Evolutionary conservation across 1,284 basidiomycete species (phyloP).

Genomic region (Fistulinella cinereoalba): DNA sequence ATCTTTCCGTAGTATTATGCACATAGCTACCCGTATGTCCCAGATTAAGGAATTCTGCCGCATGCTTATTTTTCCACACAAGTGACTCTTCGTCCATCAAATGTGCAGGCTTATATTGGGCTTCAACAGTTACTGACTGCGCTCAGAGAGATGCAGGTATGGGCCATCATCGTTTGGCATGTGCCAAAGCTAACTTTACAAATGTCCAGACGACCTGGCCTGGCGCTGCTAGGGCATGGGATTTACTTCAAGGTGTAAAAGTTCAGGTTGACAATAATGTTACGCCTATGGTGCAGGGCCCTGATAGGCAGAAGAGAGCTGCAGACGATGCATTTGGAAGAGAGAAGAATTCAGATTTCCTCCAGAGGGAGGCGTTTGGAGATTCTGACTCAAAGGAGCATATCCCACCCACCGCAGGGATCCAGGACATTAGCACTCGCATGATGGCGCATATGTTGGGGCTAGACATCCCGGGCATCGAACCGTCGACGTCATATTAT

Average conservation of each 20-base stretch:
- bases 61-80: slow-evolving; percentile 9
- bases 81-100: slow-evolving; percentile 70
- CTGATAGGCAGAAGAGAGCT: slow-evolving; percentile 55
- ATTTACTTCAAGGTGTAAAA: slow-evolving; percentile 68
- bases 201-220: slow-evolving; percentile 59
- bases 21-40: slow-evolving; percentile 67
- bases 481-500: slow-evolving; percentile 60
- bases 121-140: slow-evolving; percentile 66
- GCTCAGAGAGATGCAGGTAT: slow-evolving; percentile 70
- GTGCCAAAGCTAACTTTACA: slow-evolving; percentile 15
- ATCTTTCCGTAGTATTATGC: slow-evolving; percentile 66
- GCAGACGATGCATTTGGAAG: slow-evolving; percentile 64
- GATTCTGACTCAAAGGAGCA: slow-evolving; percentile 25
- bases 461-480: slow-evolving; percentile 55
- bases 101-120: slow-evolving; percentile 64
- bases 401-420: slow-evolving; percentile 34
- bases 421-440: slow-evolving; percentile 56
- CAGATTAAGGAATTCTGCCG: background rate
- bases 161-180: slow-evolving; percentile 1
- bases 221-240: slow-evolving; percentile 66
- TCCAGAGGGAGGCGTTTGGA: slow-evolving; percentile 44
- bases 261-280: slow-evolving; percentile 48
- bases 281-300: slow-evolving; percentile 34
- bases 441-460: slow-evolving; percentile 73
- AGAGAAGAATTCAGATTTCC: slow-evolving; percentile 48